phyloP scores from a whole-genome alignment of 2,329 filamentous ascomycete species.

The Colletotrichum salicis region DNA sequence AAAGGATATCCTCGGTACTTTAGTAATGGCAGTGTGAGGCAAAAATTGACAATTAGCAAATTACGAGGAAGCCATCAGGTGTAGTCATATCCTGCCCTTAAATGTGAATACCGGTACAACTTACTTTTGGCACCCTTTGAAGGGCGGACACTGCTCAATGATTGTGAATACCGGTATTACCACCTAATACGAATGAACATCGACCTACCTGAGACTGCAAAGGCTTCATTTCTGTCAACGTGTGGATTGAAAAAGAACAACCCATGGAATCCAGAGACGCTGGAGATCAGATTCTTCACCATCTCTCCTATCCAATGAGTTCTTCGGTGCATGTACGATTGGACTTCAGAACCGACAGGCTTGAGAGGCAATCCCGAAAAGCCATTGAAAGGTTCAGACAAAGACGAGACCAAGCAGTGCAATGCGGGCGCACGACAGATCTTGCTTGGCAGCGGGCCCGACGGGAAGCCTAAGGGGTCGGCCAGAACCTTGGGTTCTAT shows the following conservation, averaged over 20 bases:
- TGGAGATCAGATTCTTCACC: background rate
- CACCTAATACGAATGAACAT: too few species aligned
- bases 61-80: background rate
- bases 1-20: constrained; percentile 16
- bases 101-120: too few species aligned
- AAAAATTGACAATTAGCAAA: background rate
- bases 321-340: background rate
- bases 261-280: background rate
- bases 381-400: constrained; percentile 16
- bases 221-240: too few species aligned
- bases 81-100: background rate
- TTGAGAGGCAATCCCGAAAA: background rate
- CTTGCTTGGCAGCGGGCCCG: background rate
- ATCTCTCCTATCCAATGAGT: background rate
- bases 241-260: background rate
- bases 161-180: too few species aligned
- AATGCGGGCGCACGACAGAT: constrained; percentile 6
- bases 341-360: background rate
- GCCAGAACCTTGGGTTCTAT: background rate
- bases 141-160: too few species aligned
- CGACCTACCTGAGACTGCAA: too few species aligned
- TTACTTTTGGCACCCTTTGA: too few species aligned
- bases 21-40: background rate
- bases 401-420: background rate
- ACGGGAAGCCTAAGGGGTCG: constrained; percentile 26